These are phyloP conservation scores for Plantago lanceolata DNA, from an alignment of 305 asterid genomes.

Conservation along the genomic window DNA sequence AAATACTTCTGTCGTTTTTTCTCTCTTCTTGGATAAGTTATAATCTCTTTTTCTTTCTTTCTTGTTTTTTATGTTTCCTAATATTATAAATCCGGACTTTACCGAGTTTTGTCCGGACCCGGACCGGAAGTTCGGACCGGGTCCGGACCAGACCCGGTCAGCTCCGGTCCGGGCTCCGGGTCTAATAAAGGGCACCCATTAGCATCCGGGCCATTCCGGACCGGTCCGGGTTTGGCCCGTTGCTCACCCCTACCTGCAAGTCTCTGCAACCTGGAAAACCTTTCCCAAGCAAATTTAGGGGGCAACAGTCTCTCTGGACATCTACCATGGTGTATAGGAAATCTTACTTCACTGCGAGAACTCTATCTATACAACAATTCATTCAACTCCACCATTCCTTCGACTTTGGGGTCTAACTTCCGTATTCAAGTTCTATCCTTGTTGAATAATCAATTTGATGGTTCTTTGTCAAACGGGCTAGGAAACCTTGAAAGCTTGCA, in stretches of 20 bases:
- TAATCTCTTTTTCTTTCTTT: too few species aligned
- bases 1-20: too few species aligned
- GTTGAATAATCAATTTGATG: conserved; percentile 1
- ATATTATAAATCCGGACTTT: too few species aligned
- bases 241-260: not conserved
- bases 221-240: too few species aligned
- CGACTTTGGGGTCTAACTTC: conserved; percentile 9
- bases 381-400: conserved; percentile 20
- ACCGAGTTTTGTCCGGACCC: too few species aligned
- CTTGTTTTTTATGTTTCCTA: too few species aligned
- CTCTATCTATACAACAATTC: not conserved
- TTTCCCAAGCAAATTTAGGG: not conserved
- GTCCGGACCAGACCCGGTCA: too few species aligned
- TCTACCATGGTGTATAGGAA: conserved; percentile 19
- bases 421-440: conserved; percentile 10
- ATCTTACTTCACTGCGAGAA: conserved; percentile 14
- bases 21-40: too few species aligned
- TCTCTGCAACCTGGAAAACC: conserved; percentile 7
- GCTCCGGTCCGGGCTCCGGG: too few species aligned
- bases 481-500: conserved; percentile 2
- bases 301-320: conserved; percentile 8
- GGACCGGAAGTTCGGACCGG: too few species aligned
- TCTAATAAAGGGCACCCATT: too few species aligned
- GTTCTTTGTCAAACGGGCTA: conserved; percentile 17
- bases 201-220: too few species aligned